Base-by-base conservation (phyloP, 345 rosid species). In the Hibiscus tridactylites region DNA sequence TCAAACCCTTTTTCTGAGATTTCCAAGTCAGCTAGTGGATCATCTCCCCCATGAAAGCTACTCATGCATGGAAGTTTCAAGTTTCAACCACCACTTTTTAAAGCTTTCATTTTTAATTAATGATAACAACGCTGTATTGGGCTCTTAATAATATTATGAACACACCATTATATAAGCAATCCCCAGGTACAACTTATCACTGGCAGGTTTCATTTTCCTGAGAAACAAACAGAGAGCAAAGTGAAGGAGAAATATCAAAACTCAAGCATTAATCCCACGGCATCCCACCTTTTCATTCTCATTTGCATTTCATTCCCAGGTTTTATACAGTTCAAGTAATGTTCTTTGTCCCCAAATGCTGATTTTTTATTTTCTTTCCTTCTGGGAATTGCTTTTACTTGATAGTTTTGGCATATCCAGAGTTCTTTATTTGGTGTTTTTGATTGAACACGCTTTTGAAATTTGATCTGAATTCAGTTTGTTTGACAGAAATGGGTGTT, bases 401-500 rank as follows among this genome's bases (percentile, higher is more conserved):
- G 5, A 68, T 73, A 76, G 76, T 77, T 74, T 80, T 68, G 59
- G 35, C 76, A 74, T 81, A 84, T 84, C 80, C 83, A 24, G 70
- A 50, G 15, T 52, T 6, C 56, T 49, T 28, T 21, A 13, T 49
- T 26, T 67, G 58, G 3, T 67, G 26, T 67, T 47, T 46, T 46
- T 9, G 58, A 21, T 67, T 67, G 19, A 24, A 66, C 12, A 3
- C 17, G 19, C 35, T 52, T 13, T 5, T 37, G 42, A 33, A 37
- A 31, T 31, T 31, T 31, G 35, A 31, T 9, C 4, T 57, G 3
- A 39, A 26, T 42, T 26, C 17, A 44, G 73, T 72, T 64, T 53
- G 47, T 42, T 35, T 56, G 35, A 47, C 85, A 85, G 83, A 79
- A 78, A 95, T 92, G 98, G 97, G 98, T 53, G 70, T 87, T 63